Evolutionary conservation across 1,139 yeast species (phyloP), one percentile per base, ranked within the genome.

Genomic region (Arxiozyma bovina): DNA sequence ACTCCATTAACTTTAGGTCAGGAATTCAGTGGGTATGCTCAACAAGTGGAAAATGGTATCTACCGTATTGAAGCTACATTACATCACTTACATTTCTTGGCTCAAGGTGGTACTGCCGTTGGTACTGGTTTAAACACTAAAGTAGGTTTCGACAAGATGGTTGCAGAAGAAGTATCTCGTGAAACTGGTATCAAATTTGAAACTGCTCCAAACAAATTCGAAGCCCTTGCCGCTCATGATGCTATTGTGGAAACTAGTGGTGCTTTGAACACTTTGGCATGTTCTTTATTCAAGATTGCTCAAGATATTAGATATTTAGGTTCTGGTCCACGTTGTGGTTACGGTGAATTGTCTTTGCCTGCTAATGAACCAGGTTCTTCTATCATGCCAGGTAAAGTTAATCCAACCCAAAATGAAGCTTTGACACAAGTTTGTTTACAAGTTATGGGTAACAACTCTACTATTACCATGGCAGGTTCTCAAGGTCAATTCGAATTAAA

Each of bases 41-140:
- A 88, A 71, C 99, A 93, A 76, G 73, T 94, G 62, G 81, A 87
- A 64, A 87, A 88, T 70, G 98, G 98, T 70, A 86, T 93, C 64
- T 86, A 77, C 64, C 82, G 99, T 71, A 84, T 93, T 58, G 89
- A 89, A 75, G 77, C 76, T 60, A 72, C 85, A 53, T 80, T 93
- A 61, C 89, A 89, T 62, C 82, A 84, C 72, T 79, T 93, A 71
- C 79, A 85, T 68, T 82, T 72, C 69, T 81, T 93, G 66, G 99
- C 99, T 53, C 99, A 93, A 78, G 99, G 99, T 76, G 99, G 99
- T 75, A 93, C 99, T 61, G 99, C 99, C 57, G 99, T 93, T 55
- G 99, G 99, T 65, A 93, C 99, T 55, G 99, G 99, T 61, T 81
- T 93, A 64, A 93, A 93, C 82, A 91, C 99, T 73, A 85, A 62